Base-by-base conservation (phyloP, 2,329 filamentous ascomycete species). In the Pyrenophora seminiperda region DNA sequence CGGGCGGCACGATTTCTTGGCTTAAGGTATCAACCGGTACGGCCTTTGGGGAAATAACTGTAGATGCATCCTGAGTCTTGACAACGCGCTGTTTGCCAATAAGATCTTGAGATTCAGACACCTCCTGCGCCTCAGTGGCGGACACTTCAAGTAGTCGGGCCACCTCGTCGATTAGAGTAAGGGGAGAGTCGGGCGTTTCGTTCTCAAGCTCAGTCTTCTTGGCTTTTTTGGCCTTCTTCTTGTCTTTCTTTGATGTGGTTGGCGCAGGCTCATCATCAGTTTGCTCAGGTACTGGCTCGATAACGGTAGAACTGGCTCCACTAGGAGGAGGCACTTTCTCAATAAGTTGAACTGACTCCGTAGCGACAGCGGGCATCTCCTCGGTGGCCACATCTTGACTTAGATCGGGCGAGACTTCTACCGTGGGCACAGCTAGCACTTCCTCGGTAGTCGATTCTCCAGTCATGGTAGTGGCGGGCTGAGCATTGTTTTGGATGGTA, bases 171-270 rank as follows among this genome's bases (percentile, higher is more conserved):
- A 41, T 31, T 7, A 55, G 34, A 10, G 42, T 44, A 6, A 29
- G 32, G 20, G 41, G 47, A 17, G 14, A 10, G 5, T 40, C 42
- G 5, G 42, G 32, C 13, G 39, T 46, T 19, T 58, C 47, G 11
- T 41, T 50, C 17, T 44, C 47, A n/a, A 56, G 9, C 27, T 54
- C 44, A 14, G 41, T 56, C 18, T 55, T 53, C 42, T 63, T 63
- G 15, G 42, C 42, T 22, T 63, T 66, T 47, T 60, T 63, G 9
- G 50, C 58, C 34, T 64, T 63, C 36, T 63, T 66, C 53, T 62
- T 63, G 45, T 62, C 57, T 31, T 65, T 63, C 51, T 65, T 62
- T 4, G 58, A 58, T 6, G 60, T 31, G 13, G 59, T 41, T 17
- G 54, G 32, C 11, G 39, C 14, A 9, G 40, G 13, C 11, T 48